Conservation (phyloP, 202 grass and related monocot species). For the Panicum virgatum region DNA sequence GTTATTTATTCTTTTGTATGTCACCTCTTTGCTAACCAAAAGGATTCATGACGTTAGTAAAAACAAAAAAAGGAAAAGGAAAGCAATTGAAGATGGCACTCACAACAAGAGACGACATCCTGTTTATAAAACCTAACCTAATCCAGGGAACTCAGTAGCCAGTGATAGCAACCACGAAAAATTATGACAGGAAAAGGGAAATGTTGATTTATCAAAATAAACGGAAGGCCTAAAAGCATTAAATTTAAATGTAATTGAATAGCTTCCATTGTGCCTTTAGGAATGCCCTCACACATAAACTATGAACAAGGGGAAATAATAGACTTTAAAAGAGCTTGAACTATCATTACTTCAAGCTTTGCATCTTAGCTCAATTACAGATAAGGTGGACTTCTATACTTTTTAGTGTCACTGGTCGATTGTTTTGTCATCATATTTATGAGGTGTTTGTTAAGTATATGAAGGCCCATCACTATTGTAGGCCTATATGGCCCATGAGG, state of each 20-base stretch:
- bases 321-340: neutral
- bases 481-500: no score
- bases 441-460: neutral
- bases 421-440: neutral
- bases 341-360: neutral
- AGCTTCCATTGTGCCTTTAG: conserved; percentile 35
- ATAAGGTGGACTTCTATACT: neutral
- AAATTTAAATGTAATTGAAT: conserved; percentile 28
- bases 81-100: neutral
- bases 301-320: conserved; percentile 5
- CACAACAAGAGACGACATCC: neutral
- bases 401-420: neutral
- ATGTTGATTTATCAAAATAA: conserved; percentile 8
- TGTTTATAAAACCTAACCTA: neutral
- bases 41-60: no score
- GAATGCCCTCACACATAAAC: conserved; percentile 19
- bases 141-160: neutral
- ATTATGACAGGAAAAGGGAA: conserved; percentile 1
- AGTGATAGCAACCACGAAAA: no score
- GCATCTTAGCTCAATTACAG: no score
- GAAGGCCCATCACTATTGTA: no score
- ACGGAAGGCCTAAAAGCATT: conserved; percentile 22
- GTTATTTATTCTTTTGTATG: neutral
- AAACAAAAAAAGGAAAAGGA: neutral
- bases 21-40: no score